Evolutionary conservation across 768 basidiomycete genomes (phyloP).

Genomic region (Calocybe cyanea): DNA sequence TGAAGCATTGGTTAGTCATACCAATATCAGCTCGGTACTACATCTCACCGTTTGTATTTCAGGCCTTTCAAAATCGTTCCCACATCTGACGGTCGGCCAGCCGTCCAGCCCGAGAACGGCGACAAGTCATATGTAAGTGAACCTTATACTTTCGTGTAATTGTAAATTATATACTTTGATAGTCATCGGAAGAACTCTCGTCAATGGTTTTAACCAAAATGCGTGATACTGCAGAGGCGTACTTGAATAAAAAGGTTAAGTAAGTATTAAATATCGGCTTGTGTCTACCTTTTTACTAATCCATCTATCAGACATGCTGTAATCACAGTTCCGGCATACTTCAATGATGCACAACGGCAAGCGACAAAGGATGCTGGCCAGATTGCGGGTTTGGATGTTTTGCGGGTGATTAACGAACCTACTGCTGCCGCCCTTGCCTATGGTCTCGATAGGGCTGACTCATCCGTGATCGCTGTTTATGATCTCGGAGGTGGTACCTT

Average conservation of each 20-base stretch:
- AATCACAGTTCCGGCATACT: constrained; percentile 96
- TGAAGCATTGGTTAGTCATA: constrained; percentile 69
- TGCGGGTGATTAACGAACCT: constrained; percentile 98
- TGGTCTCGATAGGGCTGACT: constrained; percentile 86
- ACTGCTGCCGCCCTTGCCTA: constrained; percentile 98
- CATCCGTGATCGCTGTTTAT: constrained; percentile 92
- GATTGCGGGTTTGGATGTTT: constrained; percentile 95
- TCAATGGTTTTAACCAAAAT: constrained; percentile 90
- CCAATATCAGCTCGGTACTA: not conserved
- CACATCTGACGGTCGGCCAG: constrained; percentile 71
- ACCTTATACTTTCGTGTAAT: not conserved
- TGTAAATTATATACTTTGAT: constrained; percentile 13
- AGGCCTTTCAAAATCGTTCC: constrained; percentile 83
- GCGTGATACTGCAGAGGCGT: constrained; percentile 94
- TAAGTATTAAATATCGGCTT: constrained; percentile 42
- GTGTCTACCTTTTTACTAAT: constrained; percentile 4
- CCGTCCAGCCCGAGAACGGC: constrained; percentile 80
- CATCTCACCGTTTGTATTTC: not conserved
- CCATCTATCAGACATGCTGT: constrained; percentile 66
- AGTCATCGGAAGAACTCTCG: constrained; percentile 85
- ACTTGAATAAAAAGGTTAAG: constrained; percentile 90
- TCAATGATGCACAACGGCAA: constrained; percentile 99
- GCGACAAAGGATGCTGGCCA: constrained; percentile 98
- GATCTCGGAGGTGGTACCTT: constrained; percentile 98
- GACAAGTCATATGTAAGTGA: constrained; percentile 75